Evolutionary conservation across 768 basidiomycete genomes (phyloP), one percentile per base, ranked within the genome.

Genomic region (Hebeloma cylindrosporum): DNA sequence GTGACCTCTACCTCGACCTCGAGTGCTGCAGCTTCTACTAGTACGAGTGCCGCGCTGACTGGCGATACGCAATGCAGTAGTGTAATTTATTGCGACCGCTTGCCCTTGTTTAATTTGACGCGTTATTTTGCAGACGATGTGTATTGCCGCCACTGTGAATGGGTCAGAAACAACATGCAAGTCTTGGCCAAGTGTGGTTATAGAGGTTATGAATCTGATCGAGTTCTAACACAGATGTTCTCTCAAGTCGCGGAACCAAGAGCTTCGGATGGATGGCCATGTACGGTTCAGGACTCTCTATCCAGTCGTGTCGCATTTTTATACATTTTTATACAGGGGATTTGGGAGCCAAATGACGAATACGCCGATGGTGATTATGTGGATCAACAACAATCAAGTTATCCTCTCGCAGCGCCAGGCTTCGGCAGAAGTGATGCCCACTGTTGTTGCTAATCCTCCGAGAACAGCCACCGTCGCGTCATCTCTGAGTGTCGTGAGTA

Each of bases 321-420:
- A n/a, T 18, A 8, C 11, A 14, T 21, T n/a, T 3, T 37, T 34
- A 17, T 54, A 7, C 53, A 85, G 82, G 57, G 83, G 83, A 4
- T 85, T 80, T 54, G 83, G 83, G 17, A 51, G 47, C 7, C 52
- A 61, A 45, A 83, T 85, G 83, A 59, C 69, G 1, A 66, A 72
- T 51, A 67, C 74, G 5, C 74, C 79, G 0, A 86, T 89, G 83
- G 80, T 89, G 47, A 81, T 88, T 22, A 77, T 81, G 71, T 89
- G 85, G 86, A 66, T 75, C 5, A 83, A 85, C 56, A 60, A 64
- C 10, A 79, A 85, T 51, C 80, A 69, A 16, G 67, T 85, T 46
- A 85, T 83, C 9, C 61, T 89, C 17, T 85, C 83, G 5, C 86
- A 89, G 57, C 74, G 85, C 14, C 64, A 61, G 22, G 80, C 85